A percentile compares a stretch with the other conserved stretches of the same genome.
These are phyloP conservation scores for Cladosporium velox DNA, from an alignment of 2,329 filamentous ascomycete species.

Conservation along the genomic window DNA sequence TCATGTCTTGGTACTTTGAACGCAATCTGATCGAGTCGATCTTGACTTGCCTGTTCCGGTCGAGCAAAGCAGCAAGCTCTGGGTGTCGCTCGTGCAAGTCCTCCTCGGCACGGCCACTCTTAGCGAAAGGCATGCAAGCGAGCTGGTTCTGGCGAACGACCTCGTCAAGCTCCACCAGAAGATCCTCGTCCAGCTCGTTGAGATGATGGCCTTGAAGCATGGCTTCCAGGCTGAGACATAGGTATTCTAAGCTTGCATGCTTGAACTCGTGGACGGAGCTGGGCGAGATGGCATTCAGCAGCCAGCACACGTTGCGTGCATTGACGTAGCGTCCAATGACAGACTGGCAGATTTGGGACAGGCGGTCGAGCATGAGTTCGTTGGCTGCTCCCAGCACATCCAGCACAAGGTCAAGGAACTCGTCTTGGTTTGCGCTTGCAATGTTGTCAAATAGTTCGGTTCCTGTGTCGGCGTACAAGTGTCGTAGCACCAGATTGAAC, in stretches of 20 bases:
- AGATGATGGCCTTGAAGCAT: conserved; percentile 87
- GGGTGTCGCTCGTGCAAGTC: conserved; percentile 66
- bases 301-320: conserved; percentile 78
- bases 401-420: conserved; percentile 84
- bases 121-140: conserved; percentile 72
- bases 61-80: conserved; percentile 63
- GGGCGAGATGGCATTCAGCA: conserved; percentile 83
- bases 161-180: conserved; percentile 75
- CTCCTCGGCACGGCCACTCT: conserved; percentile 71
- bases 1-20: conserved; percentile 63
- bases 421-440: conserved; percentile 70
- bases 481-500: conserved; percentile 76
- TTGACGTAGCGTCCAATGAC: conserved; percentile 81
- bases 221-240: conserved; percentile 85
- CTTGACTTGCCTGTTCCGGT: conserved; percentile 67
- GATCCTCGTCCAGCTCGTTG: conserved; percentile 79
- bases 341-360: conserved; percentile 87
- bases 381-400: conserved; percentile 89
- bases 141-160: conserved; percentile 82
- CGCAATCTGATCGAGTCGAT: conserved; percentile 77
- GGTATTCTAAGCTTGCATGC: conserved; percentile 82
- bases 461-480: conserved; percentile 82
- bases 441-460: conserved; percentile 79
- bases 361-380: conserved; percentile 89
- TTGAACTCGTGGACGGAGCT: conserved; percentile 86